Base-by-base conservation (phyloP, 2,329 filamentous ascomycete species). In the Kalaharituber pfeilii region DNA sequence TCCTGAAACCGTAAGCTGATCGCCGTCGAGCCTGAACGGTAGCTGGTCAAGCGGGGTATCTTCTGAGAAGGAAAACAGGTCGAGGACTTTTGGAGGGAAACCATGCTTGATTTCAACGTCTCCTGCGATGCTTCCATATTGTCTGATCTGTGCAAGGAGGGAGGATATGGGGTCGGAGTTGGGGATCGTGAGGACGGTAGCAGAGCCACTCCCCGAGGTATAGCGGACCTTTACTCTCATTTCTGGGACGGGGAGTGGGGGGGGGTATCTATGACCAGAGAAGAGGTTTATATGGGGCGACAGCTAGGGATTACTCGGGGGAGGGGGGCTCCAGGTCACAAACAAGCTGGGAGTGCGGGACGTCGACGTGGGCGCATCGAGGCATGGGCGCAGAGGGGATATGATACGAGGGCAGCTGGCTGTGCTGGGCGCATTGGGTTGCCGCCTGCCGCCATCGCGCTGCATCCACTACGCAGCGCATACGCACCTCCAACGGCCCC, bases 41-140 rank as follows among this genome's bases (percentile, higher is more conserved):
- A 80, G 72, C 53, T 80, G 74, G 27, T 66, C 72, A 63, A 77
- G 75, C 59, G 63, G 70, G 58, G 69, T 75, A 28, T 66, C 67
- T 64, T 60, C 69, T 66, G 55, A 26, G 25, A 57, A n/a, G 20
- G 77, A 72, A 27, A 76, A 73, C 8, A 82, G 70, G 30, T 79
- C 73, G 15, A 96, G 74, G 0, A 78, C 72, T 64, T 81, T 79
- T 24, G 85, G 81, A 0, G 89, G 89, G 63, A 84, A 94, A 30
- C 86, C 86, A 69, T 82, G 86, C 72, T 91, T 94, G 58, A 94
- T 71, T 44, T 83, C 77, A 64, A 89, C 87, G 13, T 73, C 13
- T 4, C n/a, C 18, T 29, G 56, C 58, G 15, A 89, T 72, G 3
- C 76, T 76, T 1, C 84, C 85, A 63, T 78, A 77, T 50, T 76